Conservation (phyloP, 192 early-diverging fungal species). For the Coemansia sp. region DNA sequence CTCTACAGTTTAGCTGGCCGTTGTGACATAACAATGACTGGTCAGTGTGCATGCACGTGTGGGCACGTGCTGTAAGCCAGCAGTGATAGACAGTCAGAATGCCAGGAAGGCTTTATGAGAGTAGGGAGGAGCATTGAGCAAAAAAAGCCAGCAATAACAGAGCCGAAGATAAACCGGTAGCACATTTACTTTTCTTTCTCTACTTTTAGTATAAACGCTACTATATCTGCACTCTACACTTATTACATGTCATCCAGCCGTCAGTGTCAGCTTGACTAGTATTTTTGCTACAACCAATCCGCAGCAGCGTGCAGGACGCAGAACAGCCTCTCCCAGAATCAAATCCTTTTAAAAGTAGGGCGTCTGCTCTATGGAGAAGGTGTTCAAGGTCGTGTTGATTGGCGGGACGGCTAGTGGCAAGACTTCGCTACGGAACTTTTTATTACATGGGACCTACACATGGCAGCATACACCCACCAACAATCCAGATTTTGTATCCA, state of each 20-base stretch:
- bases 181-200: background rate
- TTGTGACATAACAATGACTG: background rate
- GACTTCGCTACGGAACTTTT: constrained; percentile 47
- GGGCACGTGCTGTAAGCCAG: background rate
- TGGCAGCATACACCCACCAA: constrained; percentile 28
- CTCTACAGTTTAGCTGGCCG: background rate
- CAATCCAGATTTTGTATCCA: constrained; percentile 50
- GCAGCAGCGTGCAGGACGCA: background rate
- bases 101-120: background rate
- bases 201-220: background rate
- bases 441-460: constrained; percentile 36
- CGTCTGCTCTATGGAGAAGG: constrained; percentile 16
- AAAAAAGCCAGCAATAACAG: background rate
- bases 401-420: constrained; percentile 40
- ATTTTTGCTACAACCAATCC: background rate
- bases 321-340: background rate
- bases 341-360: background rate
- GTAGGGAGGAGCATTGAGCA: background rate
- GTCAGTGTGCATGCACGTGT: background rate
- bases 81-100: background rate
- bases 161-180: background rate
- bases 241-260: background rate
- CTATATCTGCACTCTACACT: background rate
- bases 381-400: constrained; percentile 47
- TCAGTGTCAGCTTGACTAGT: background rate